Base-by-base conservation (phyloP, 495 filamentous ascomycete species). In the Podospora fimiseda region DNA sequence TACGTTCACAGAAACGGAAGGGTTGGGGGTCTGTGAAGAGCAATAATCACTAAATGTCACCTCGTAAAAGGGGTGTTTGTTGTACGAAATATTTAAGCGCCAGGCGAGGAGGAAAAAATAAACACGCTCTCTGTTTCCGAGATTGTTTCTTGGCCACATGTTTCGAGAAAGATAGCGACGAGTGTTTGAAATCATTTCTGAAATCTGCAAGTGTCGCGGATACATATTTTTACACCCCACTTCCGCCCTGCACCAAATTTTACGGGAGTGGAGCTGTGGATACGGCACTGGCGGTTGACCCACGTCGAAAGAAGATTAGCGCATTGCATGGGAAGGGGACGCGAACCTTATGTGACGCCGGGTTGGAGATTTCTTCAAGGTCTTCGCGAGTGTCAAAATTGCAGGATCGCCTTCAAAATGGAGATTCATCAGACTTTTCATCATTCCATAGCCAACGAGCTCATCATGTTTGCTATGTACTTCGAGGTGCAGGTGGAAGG, bases 201-300 rank as follows among this genome's bases (percentile, higher is more conserved):
- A 42, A 19, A n/a, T 42, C 18, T n/a, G 7, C 39, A 19, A 33
- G 27, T 11, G 27, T 33, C 27, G 27, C 27, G 27, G 27, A 33
- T 33, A 33, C 9, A 8, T 33, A 33, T 33, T 33, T 33, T 33
- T 11, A 49, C 52, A 33, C 27, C 27, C 27, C 27, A 33, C 27
- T 33, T 33, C 27, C 27, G 27, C 50, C 51, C 59, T 44, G 48
- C 20, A 55, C 57, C 57, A 63, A 63, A 63, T 63, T 60, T 63
- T 48, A 57, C 42, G 15, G 46, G 39, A 39, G 60, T 63, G 60
- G 60, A 52, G 36, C 43, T 21, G 44, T 55, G 60, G 52, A 53
- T 43, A 44, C 53, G 46, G 53, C 55, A 52, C 27, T 33, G 55
- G 56, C 57, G 55, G 51, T 50, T 27, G 43, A 33, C 42, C 42